phyloP scores from a whole-genome alignment of 352 stramenopile genomes.

The Globisporangium uncinulatum region DNA sequence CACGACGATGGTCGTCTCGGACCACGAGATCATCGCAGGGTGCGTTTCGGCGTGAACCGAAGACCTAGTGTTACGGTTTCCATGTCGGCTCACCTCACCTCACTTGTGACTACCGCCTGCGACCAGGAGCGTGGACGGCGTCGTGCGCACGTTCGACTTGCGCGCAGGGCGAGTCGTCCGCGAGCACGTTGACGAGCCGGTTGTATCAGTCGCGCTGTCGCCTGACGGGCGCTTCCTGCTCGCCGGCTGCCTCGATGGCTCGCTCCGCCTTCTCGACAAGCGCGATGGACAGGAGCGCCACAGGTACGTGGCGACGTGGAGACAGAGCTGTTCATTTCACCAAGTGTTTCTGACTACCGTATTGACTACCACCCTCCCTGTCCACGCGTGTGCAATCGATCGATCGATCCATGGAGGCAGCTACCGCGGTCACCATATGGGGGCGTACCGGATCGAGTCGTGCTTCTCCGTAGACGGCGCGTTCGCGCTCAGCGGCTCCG shows the following conservation, averaged over 20 bases:
- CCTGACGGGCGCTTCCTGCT: constrained; percentile 72
- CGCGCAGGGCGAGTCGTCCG: constrained; percentile 55
- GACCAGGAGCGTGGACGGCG: constrained; percentile 66
- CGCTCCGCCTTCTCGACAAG: constrained; percentile 75
- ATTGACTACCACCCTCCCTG: not conserved
- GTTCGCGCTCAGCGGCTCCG: constrained; percentile 66
- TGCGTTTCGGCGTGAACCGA: constrained; percentile 13
- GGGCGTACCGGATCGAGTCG: constrained; percentile 66
- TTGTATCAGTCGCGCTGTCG: constrained; percentile 72
- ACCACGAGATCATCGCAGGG: constrained; percentile 79
- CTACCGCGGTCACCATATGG: constrained; percentile 58
- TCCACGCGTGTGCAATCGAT: not conserved
- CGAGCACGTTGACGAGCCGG: constrained; percentile 77
- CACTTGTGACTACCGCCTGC: not conserved
- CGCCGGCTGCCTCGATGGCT: constrained; percentile 65
- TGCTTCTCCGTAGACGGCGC: constrained; percentile 61
- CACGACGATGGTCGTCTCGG: constrained; percentile 70
- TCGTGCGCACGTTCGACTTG: constrained; percentile 82
- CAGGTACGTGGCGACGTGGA: constrained; percentile 36
- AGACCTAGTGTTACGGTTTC: not conserved
- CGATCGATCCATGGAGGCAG: too few species aligned
- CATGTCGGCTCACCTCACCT: not conserved
- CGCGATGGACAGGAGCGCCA: constrained; percentile 58
- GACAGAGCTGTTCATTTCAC: too few species aligned
- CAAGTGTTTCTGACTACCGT: too few species aligned